Base-by-base conservation (phyloP, 768 basidiomycete genomes). In the Lentinula sp. region DNA sequence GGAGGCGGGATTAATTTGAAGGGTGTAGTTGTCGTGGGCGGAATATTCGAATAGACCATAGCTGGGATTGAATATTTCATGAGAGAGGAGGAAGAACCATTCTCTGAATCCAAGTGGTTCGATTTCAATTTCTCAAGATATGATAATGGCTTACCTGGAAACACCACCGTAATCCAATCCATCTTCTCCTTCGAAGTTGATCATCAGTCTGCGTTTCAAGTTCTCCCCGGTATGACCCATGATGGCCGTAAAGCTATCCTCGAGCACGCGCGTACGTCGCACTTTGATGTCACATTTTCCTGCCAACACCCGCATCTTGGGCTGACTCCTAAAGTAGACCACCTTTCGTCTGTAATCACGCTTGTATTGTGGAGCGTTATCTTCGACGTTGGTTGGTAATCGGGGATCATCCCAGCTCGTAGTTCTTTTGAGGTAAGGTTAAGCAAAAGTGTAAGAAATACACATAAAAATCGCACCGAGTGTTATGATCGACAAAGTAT, bases 371-470 rank as follows among this genome's bases (percentile, higher is more conserved):
- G 93, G 94, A 3, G 92, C 92, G 73, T 86, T 91, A 65, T 90
- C 86, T 68, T 94, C 92, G 52, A 94, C 77, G 63, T 87, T 83
- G 1, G 85, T 87, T 0, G 94, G 93, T 57, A 95, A 72, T 55
- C 94, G 84, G 18, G 93, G 94, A 71, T 96, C 94, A 69, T 95
- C 94, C 94, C 93, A 95, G 6, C 91, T 85, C 15, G 94, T 95
- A 16, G 93, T 93, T 57, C 45, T 46, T 46, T 28, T 9, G 45
- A 12, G 42, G 20, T 9, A 23, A 46, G 20, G 20, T 18, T 46
- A n/a, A 46, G 20, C n/a, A 23, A 23, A 46, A 10, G n/a, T 2
- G 8, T n/a, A 18, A 46, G 4, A 20, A 0, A 46, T n/a, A 12
- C n/a, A 46, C 20, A 8, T 10, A 18, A 28, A 20, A n/a, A 46